Conservation (phyloP, 441 rosid species). For the Adansonia gregorii region DNA sequence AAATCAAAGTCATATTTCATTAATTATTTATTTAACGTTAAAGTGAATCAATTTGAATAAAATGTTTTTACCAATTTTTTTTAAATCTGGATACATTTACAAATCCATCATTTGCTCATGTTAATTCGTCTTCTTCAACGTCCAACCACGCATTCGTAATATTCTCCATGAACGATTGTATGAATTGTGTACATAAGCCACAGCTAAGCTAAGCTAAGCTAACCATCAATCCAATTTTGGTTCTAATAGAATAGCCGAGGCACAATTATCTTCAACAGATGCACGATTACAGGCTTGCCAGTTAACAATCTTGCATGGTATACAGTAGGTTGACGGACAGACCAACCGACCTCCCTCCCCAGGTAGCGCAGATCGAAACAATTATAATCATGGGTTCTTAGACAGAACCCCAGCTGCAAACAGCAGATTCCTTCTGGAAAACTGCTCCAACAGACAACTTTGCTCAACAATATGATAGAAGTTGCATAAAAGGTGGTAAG, state of each 20-base stretch:
- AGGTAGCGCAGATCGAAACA: background rate
- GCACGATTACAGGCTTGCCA: background rate
- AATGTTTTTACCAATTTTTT: too few species aligned
- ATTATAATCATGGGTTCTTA: constrained; percentile 29
- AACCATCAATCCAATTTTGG: background rate
- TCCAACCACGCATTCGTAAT: too few species aligned
- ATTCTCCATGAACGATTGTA: too few species aligned
- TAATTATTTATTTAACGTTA: too few species aligned
- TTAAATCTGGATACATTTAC: too few species aligned
- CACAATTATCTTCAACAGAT: background rate
- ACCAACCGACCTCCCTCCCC: background rate
- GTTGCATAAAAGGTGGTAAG: background rate
- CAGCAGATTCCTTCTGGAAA: constrained; percentile 81
- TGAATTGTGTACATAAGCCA: background rate
- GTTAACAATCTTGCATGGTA: background rate
- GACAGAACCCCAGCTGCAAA: constrained; percentile 85
- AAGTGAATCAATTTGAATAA: too few species aligned
- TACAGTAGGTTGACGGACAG: background rate
- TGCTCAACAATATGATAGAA: background rate
- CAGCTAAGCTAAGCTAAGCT: background rate
- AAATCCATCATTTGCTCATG: too few species aligned
- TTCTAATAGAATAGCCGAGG: background rate
- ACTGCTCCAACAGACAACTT: constrained; percentile 44
- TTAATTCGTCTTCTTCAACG: too few species aligned
- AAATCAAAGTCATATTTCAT: too few species aligned